Evolutionary conservation across 495 filamentous ascomycete genomes (phyloP), one percentile per base, ranked within the genome.

Genomic region (Penicillium arizonense): DNA sequence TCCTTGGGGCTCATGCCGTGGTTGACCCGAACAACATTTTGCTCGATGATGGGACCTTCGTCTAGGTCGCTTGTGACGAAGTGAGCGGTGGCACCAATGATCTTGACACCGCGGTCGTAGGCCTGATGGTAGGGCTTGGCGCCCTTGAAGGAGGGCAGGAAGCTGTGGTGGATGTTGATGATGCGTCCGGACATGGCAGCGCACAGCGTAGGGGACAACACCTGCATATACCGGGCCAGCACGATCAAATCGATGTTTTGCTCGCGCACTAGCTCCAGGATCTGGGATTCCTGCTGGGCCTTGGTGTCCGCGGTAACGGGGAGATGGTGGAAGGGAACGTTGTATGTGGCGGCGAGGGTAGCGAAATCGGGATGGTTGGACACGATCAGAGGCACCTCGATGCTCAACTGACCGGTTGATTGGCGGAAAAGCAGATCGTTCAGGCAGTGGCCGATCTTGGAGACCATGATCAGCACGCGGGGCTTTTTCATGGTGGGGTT

Each of bases 131-230:
- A 90, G 20, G 87, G 87, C 75, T 87, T 88, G 52, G 87, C 87
- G 24, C 87, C 87, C 76, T 89, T 90, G 77, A 90, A 90, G 28
- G 78, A 83, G 3, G 86, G 87, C 76, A 90, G 59, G 80, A 90
- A 90, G 53, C 77, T 82, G 72, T 90, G 87, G 71, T 90, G 87
- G 70, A 90, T 89, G 71, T 90, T 90, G 82, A 90, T 88, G 69
- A 89, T 89, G 46, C 78, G 78, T 9, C 86, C 86, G 43, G 78
- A 82, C 86, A 89, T 88, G 44, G 79, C 85, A 56, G 78, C 71
- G 67, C 86, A 90, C 24, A 90, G 71, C n/a, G 64, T 77, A 12
- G 85, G 85, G 42, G 80, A 85, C 5, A 90, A 75, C n/a, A 90
- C 84, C 71, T 90, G 87, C 87, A 90, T 90, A 71, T 90, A 90